Base-by-base conservation (phyloP, 1,284 basidiomycete genomes). In the Fistulina hepatica region DNA sequence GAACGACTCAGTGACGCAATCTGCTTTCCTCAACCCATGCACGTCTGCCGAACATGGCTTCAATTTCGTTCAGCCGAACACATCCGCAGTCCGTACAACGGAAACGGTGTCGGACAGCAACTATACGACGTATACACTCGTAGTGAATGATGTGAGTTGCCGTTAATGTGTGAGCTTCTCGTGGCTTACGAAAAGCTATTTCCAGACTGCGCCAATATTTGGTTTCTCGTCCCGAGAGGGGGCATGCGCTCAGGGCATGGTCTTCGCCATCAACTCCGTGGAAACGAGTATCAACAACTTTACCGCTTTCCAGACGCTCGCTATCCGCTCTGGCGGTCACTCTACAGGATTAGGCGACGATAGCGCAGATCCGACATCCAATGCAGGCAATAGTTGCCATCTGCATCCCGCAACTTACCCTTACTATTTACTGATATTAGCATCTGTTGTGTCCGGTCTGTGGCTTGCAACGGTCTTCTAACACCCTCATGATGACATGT, bases 231-330 rank as follows among this genome's bases (percentile, higher is more conserved):
- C n/a, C n/a, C n/a, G n/a, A n/a, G n/a, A n/a, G n/a, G n/a, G n/a
- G n/a, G n/a, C n/a, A n/a, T n/a, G n/a, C 49, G 64, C 64, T 2
- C 56, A 59, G 31, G 76, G 76, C 34, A 81, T 80, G 78, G 76
- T 81, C 37, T 77, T 79, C 54, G 56, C 71, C 16, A 66, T 66
- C 45, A 81, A 81, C 53, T 68, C 77, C 6, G 57, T 69, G 12
- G 66, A 71, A 43, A 54, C 58, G 3, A 65, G 73, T 8, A 46
- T 66, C 24, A 73, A 74, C 49, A 76, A 57, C 46, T 80, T 76
- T 49, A 64, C 51, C 5, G 74, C 73, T 2, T 81, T 76, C 63
- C 50, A 67, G 42, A 61, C 62, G 2, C 56, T 56, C 19, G 72
- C 73, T 3, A 62, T 56, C 36, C n/a, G n/a, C n/a, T n/a, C n/a